Evolutionary conservation across 345 rosid genomes (phyloP).

Genomic region (Populus euphratica): DNA sequence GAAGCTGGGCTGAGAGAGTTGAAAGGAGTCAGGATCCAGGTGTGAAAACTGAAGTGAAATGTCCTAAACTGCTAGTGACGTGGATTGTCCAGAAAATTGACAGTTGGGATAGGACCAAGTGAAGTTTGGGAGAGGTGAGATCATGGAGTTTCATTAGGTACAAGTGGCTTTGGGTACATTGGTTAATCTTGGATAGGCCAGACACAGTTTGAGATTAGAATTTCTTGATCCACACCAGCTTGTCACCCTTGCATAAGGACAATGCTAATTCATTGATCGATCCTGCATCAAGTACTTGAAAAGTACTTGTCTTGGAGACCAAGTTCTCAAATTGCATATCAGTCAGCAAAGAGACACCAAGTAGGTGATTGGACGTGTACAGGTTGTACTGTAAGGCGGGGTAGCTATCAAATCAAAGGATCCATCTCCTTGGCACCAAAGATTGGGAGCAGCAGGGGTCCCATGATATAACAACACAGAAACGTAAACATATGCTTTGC

Average conservation of each 20-base stretch:
- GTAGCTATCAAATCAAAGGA: background rate
- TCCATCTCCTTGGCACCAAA: background rate
- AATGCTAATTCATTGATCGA: background rate
- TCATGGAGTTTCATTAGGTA: background rate
- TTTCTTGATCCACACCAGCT: background rate
- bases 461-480: background rate
- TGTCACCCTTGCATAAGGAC: background rate
- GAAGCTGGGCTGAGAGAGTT: background rate
- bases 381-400: background rate
- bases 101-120: background rate
- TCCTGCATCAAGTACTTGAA: background rate
- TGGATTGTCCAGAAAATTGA: background rate
- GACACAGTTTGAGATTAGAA: background rate
- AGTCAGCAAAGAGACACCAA: background rate
- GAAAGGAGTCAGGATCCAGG: background rate
- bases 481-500: background rate
- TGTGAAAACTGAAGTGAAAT: background rate
- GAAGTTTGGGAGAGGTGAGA: background rate
- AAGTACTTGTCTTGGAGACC: background rate
- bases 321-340: background rate
- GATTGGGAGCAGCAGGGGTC: background rate
- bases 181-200: background rate
- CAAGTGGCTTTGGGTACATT: background rate
- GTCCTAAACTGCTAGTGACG: background rate
- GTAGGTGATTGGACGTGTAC: background rate